A percentile compares a stretch with the other conserved stretches of the same genome.
Evolutionary conservation across 768 basidiomycete species (phyloP).

Genomic region (Suillus placidus): DNA sequence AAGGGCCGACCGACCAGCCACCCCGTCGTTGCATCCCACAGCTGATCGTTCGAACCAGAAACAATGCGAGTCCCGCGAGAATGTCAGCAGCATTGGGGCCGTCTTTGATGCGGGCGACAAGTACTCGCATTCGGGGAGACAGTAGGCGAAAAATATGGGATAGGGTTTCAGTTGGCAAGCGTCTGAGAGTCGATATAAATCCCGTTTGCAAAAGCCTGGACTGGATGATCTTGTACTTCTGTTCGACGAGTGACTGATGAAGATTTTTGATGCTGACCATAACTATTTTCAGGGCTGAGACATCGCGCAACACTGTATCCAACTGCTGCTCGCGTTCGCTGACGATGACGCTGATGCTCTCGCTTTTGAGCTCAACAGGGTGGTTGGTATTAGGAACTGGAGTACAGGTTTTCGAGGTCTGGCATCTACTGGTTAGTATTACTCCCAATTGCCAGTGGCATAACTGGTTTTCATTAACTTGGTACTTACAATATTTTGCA

Average conservation of each 20-base stretch:
- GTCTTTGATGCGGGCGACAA: slow-evolving; percentile 27
- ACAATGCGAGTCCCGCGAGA: no score
- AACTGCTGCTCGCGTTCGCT: slow-evolving; percentile 21
- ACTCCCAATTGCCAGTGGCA: no score
- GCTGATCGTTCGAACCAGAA: no score
- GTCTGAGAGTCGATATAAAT: slow-evolving; percentile 34
- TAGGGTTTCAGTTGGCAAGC: slow-evolving; percentile 48
- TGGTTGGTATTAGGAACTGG: slow-evolving; percentile 11
- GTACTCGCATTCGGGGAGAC: slow-evolving; percentile 27
- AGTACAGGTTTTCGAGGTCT: not conserved
- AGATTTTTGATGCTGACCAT: slow-evolving; percentile 17
- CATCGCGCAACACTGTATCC: slow-evolving; percentile 17
- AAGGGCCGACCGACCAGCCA: no score
- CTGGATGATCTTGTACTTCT: slow-evolving; percentile 13
- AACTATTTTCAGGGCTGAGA: slow-evolving; percentile 16
- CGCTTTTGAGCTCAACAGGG: slow-evolving; percentile 18
- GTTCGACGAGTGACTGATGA: slow-evolving; percentile 18
- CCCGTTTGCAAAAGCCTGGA: slow-evolving; percentile 25
- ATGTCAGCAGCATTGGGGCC: slow-evolving; percentile 41
- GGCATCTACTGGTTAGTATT: not conserved
- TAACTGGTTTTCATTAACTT: no score
- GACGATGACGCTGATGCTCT: slow-evolving; percentile 18
- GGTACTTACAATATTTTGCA: no score
- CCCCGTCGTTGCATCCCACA: no score
- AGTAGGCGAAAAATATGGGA: slow-evolving; percentile 49